A percentile compares a stretch with the other conserved stretches of the same genome.
These are phyloP conservation scores for Aspergillus eucalypticola DNA, from an alignment of 2,329 filamentous ascomycete species.

Conservation along the genomic window DNA sequence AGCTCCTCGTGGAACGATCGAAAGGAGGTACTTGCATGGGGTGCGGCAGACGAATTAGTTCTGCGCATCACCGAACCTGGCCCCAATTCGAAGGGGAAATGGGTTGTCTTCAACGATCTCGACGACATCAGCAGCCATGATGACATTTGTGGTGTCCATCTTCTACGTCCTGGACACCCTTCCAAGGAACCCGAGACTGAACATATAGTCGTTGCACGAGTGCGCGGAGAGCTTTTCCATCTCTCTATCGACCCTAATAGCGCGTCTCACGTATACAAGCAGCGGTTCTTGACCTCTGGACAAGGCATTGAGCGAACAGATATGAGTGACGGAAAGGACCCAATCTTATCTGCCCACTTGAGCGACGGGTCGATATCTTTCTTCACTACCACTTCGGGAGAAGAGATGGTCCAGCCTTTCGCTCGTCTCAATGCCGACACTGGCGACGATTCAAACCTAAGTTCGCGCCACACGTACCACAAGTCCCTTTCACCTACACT, in stretches of 20 bases:
- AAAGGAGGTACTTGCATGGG: constrained; percentile 61
- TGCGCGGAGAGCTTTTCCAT: constrained; percentile 54
- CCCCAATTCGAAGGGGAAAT: constrained; percentile 37
- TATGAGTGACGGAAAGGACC: constrained; percentile 41
- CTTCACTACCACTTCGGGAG: constrained; percentile 43
- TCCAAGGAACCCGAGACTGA: constrained; percentile 39
- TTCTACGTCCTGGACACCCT: constrained; percentile 49
- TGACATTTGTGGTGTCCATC: constrained; percentile 60
- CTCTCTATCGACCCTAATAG: constrained; percentile 38
- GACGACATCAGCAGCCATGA: constrained; percentile 55
- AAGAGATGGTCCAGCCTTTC: constrained; percentile 39
- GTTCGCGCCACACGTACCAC: constrained; percentile 50
- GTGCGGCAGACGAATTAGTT: constrained; percentile 59
- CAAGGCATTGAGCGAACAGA: constrained; percentile 51
- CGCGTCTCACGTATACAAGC: constrained; percentile 32
- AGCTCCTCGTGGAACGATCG: constrained; percentile 50
- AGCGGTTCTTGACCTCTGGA: constrained; percentile 48
- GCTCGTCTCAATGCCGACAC: constrained; percentile 27
- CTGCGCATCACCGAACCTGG: constrained; percentile 52
- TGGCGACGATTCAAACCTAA: constrained; percentile 22
- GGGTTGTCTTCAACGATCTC: constrained; percentile 56
- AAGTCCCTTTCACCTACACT: constrained; percentile 53
- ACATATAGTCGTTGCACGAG: constrained; percentile 57
- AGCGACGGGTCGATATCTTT: constrained; percentile 51
- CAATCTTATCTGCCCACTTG: constrained; percentile 55